phyloP scores from a whole-genome alignment of 2,329 filamentous ascomycete species.

The Trichoderma atrobrunneum region DNA sequence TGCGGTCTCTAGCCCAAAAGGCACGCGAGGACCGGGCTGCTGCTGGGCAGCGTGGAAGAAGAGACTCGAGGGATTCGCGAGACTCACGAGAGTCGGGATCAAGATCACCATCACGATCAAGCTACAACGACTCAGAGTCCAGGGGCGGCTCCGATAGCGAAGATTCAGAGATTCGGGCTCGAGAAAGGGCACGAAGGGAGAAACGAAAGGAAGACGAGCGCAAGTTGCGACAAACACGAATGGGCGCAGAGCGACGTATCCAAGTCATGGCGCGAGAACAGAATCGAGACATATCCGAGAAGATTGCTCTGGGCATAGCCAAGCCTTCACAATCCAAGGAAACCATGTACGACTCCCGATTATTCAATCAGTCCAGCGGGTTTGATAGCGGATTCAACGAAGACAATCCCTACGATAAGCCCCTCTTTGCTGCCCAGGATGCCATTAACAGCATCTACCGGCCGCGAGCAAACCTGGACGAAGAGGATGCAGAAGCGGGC shows the following conservation, averaged over 20 bases:
- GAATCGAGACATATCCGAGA: constrained; percentile 94
- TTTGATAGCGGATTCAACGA: constrained; percentile 95
- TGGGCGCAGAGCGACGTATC: constrained; percentile 88
- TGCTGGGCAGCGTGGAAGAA: constrained; percentile 43
- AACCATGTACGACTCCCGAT: constrained; percentile 92
- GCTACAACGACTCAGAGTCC: constrained; percentile 53
- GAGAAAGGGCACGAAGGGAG: constrained; percentile 75
- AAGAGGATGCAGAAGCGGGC: constrained; percentile 75
- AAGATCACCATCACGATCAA: constrained; percentile 42
- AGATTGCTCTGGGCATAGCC: constrained; percentile 88
- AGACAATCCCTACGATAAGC: constrained; percentile 96
- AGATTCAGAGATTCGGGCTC: constrained; percentile 68
- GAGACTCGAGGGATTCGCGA: constrained; percentile 33
- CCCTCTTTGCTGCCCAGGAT: constrained; percentile 91
- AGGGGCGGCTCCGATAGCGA: constrained; percentile 52
- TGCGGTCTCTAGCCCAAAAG: constrained; percentile 84
- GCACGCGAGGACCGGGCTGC: constrained; percentile 76
- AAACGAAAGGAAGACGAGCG: constrained; percentile 79
- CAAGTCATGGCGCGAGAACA: constrained; percentile 94
- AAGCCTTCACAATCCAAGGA: constrained; percentile 92
- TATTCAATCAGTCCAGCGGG: constrained; percentile 92
- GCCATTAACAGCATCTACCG: constrained; percentile 93
- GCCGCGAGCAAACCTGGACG: constrained; percentile 70
- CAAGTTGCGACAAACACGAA: constrained; percentile 86
- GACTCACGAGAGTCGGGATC: constrained; percentile 33